Evolutionary conservation across 208 protist species (phyloP), one percentile per base, ranked within the genome.

Genomic region (Tetramitus jugosus): DNA sequence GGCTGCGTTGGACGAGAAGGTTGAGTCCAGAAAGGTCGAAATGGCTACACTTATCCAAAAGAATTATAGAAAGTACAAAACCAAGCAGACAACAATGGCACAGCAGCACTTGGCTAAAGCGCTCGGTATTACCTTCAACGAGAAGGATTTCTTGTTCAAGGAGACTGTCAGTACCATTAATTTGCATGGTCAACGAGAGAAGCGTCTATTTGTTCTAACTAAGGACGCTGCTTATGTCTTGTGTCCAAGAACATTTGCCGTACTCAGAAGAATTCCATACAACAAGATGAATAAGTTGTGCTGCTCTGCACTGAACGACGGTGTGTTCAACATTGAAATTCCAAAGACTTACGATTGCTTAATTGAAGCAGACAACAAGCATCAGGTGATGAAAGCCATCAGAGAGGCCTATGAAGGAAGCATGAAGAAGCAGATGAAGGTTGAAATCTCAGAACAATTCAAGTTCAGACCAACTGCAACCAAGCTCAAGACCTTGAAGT

Each of bases 31-130:
- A 23, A 49, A 42, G 37, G 3, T 17, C 33, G 67, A 74, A 37
- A 74, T 74, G 67, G 67, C 67, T 37, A 39, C 67, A 10, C 31
- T 74, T 43, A 45, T 74, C 53, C 67, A 74, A 37, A 74, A 31
- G 26, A 74, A 74, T 7, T 74, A 40, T 23, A 74, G 42, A 53
- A 52, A 37, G 17, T 74, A 53, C 26, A 74, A 74, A 53, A 2
- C 39, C 0, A 74, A 39, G 53, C 39, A 74, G 53, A 53, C 17
- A 23, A n/a, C 37, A 17, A 4, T 53, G 1, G 67, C 39, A 53
- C 10, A 74, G 37, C 39, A 74, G 37, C 39, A 74, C 37, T 53
- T 74, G 23, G 10, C 35, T n/a, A 53, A 33, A 35, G 39, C 67
- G 1, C 23, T 71, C 1, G 35, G 33, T 20, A 42, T 35, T 8